A percentile compares a stretch with the other conserved stretches of the same genome.
Evolutionary conservation across 768 basidiomycete species (phyloP).

Genomic region (Amylocystis lapponica): DNA sequence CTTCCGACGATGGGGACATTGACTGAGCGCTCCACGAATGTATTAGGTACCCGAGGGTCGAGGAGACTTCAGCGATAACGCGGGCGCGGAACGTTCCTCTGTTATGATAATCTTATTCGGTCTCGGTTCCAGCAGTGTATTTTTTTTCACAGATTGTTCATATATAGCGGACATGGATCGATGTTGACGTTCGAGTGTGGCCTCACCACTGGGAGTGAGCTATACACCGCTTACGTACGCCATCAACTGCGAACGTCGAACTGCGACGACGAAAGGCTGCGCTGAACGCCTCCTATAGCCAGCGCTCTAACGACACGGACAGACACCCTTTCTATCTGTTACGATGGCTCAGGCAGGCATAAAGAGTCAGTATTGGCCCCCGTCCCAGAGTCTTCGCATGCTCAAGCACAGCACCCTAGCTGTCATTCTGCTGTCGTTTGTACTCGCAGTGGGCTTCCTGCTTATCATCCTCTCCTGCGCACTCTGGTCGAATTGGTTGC

Average conservation of each 20-base stretch:
- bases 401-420: slow-evolving; percentile 42
- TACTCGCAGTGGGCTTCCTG: slow-evolving; percentile 95
- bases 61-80: slow-evolving; percentile 4
- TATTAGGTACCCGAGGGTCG: slow-evolving; percentile 11
- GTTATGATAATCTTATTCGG: slow-evolving; percentile 9
- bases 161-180: neutral
- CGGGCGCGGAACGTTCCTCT: slow-evolving; percentile 1
- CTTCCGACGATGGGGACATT: slow-evolving; percentile 23
- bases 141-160: slow-evolving; percentile 2
- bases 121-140: neutral
- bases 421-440: slow-evolving; percentile 94
- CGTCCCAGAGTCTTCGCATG: neutral
- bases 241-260: no score
- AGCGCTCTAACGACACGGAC: no score
- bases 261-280: no score
- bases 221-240: slow-evolving; percentile 3
- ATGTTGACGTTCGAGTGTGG: neutral
- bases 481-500: slow-evolving; percentile 94
- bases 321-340: neutral
- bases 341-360: slow-evolving; percentile 24
- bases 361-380: slow-evolving; percentile 20
- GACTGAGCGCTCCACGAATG: slow-evolving; percentile 30
- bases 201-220: neutral
- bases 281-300: no score
- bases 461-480: slow-evolving; percentile 97